These are phyloP conservation scores for Gnetum montanum DNA, from an alignment of 75 land plant genomes.

Conservation along the genomic window DNA sequence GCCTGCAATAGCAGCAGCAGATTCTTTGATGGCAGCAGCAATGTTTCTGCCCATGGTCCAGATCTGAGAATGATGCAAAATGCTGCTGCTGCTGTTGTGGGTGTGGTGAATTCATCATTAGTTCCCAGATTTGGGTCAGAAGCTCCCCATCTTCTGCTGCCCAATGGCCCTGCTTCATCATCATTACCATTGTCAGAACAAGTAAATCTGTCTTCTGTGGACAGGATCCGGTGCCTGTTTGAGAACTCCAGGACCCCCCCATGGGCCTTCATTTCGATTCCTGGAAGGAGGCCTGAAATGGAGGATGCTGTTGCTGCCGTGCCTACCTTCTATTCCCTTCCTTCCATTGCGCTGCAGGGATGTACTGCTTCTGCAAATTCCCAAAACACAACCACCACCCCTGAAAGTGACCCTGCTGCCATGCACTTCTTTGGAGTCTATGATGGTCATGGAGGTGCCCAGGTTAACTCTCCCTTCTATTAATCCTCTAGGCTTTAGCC, in stretches of 20 bases:
- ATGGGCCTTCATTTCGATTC: constrained; percentile 45
- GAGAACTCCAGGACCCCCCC: constrained; percentile 34
- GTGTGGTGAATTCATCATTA: background rate
- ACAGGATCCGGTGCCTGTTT: constrained; percentile 18
- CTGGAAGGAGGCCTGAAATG: constrained; percentile 84
- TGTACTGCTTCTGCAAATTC: constrained; percentile 22
- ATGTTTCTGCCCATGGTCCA: too few species aligned
- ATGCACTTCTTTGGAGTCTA: constrained; percentile 87
- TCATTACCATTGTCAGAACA: too few species aligned
- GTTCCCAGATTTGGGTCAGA: too few species aligned
- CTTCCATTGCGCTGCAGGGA: constrained; percentile 31
- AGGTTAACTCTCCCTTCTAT: constrained; percentile 62
- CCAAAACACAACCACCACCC: constrained; percentile 3
- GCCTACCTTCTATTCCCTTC: constrained; percentile 36
- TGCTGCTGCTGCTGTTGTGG: background rate
- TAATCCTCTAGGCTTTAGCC: constrained; percentile 24
- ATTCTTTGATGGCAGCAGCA: too few species aligned
- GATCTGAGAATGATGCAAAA: too few species aligned
- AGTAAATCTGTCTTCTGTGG: too few species aligned
- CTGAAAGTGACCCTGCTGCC: constrained; percentile 13
- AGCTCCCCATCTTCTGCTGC: too few species aligned
- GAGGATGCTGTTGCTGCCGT: constrained; percentile 55
- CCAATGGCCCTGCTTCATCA: too few species aligned
- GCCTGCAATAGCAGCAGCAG: too few species aligned
- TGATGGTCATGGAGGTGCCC: constrained; percentile 88